Conservation (phyloP, 192 early-diverging fungal species). For the Kappamyces sp. region DNA sequence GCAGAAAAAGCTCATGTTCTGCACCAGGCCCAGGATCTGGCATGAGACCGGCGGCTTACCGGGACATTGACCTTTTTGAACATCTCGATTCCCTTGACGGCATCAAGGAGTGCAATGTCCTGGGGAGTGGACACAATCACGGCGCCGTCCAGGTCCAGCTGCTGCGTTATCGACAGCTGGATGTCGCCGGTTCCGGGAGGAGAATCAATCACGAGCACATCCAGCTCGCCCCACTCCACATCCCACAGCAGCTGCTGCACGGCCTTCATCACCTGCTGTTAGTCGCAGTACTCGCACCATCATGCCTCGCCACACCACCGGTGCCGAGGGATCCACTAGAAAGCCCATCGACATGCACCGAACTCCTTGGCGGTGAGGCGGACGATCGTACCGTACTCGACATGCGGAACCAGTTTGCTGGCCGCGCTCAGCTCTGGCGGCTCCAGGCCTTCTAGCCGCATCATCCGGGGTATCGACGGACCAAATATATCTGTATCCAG, state of each 20-base stretch:
- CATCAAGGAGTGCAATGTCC: constrained; percentile 79
- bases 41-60: constrained; percentile 36
- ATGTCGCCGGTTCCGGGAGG: constrained; percentile 92
- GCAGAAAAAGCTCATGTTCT: constrained; percentile 81
- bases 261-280: constrained; percentile 73
- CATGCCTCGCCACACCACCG: constrained; percentile 86
- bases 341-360: constrained; percentile 92
- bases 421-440: constrained; percentile 50
- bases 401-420: constrained; percentile 59
- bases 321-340: constrained; percentile 61
- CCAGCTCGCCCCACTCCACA: constrained; percentile 71
- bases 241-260: constrained; percentile 79
- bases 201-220: constrained; percentile 82
- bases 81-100: constrained; percentile 72
- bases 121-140: constrained; percentile 89
- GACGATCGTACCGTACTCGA: constrained; percentile 82
- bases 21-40: constrained; percentile 77
- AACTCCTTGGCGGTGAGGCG: too few species aligned
- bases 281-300: constrained; percentile 63
- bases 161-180: constrained; percentile 78
- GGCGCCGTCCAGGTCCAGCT: constrained; percentile 60
- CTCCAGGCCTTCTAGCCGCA: constrained; percentile 74
- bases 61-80: constrained; percentile 77
- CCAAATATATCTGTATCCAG: constrained; percentile 93
- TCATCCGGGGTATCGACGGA: constrained; percentile 77